Base-by-base conservation (phyloP, 2,329 filamentous ascomycete species). In the Thermothelomyces thermophilus region DNA sequence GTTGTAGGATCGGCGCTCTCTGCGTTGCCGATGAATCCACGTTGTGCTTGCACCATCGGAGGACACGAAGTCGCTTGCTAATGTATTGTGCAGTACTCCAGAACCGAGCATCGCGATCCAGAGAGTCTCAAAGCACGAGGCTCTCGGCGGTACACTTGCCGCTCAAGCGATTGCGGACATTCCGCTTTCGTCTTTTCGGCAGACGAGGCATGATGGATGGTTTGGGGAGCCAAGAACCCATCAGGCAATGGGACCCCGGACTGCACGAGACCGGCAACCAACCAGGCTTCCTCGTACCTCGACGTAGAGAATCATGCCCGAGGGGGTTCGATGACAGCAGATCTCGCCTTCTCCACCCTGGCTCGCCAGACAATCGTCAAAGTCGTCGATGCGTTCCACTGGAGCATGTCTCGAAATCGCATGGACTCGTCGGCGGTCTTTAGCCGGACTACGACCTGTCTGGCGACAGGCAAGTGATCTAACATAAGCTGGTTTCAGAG, bases 401-500 rank as follows among this genome's bases (percentile, higher is more conserved):
- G 68, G 47, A 75, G 55, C 60, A 67, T 70, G 2, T 70, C 69
- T 40, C 65, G 70, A 16, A 79, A 44, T 16, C 80, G 67, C 37
- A 73, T 71, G 24, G 71, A 73, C 56, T 85, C 79, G 58, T 84
- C 73, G 20, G 73, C 71, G 35, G 85, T 78, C 57, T 72, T 74
- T 43, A 84, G 67, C 39, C 76, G 67, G 39, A 75, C 70, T 0
- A 77, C 82, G 31, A 78, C 77, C 69, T 72, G 83, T 60, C 79
- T 79, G 17, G 80, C 70, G 20, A 75, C 67, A 0, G 82, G 82
- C 41, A 71, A 73, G 54, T 80, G 71, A 44, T 76, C 73, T 14
- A 67, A 65, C 14, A 75, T 74, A 26, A 82, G 11, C 73, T 63
- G 14, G 64, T 63, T 45, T 67, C 60, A n/a, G 62, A 61, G 2